These are phyloP conservation scores for Pulveroboletus ravenelii DNA, from an alignment of 768 basidiomycete genomes.

Conservation along the genomic window DNA sequence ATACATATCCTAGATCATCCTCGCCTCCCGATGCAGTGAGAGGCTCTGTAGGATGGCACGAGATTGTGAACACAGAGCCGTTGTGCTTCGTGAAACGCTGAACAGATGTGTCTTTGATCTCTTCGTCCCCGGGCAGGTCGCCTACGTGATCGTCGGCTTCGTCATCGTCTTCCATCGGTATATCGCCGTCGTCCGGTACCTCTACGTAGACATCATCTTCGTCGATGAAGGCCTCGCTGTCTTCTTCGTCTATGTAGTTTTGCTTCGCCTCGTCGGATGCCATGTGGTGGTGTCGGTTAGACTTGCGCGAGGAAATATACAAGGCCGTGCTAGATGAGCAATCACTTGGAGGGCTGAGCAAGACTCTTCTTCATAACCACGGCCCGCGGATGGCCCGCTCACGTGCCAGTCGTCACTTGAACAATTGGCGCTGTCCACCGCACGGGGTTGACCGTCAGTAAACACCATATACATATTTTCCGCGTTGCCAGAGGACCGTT, in stretches of 20 bases:
- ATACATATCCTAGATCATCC: slow-evolving; percentile 92
- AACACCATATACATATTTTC: neutral
- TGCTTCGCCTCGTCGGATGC: slow-evolving; percentile 35
- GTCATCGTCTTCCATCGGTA: slow-evolving; percentile 69
- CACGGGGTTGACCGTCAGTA: too few species aligned
- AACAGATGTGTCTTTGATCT: slow-evolving; percentile 57
- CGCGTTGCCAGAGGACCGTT: neutral
- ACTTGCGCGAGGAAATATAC: neutral
- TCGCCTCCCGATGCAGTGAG: slow-evolving; percentile 92
- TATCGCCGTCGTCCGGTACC: slow-evolving; percentile 60
- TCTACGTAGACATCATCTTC: slow-evolving; percentile 63
- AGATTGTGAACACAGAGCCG: slow-evolving; percentile 78
- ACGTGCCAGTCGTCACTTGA: neutral
- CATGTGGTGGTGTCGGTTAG: slow-evolving; percentile 15
- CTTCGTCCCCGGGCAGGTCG: slow-evolving; percentile 38
- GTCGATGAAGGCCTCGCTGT: slow-evolving; percentile 58
- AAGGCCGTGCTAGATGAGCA: slow-evolving; percentile 18
- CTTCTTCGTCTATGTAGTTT: slow-evolving; percentile 36
- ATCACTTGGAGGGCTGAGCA: slow-evolving; percentile 12
- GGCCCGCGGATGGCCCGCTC: neutral
- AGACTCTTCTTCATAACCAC: too few species aligned
- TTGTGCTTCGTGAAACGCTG: slow-evolving; percentile 66
- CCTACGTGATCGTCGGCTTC: slow-evolving; percentile 47
- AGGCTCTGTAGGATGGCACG: slow-evolving; percentile 75
- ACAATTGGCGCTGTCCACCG: too few species aligned